These are phyloP conservation scores for Nicotiana knightiana DNA, from an alignment of 257 asterid species.

Conservation along the genomic window DNA sequence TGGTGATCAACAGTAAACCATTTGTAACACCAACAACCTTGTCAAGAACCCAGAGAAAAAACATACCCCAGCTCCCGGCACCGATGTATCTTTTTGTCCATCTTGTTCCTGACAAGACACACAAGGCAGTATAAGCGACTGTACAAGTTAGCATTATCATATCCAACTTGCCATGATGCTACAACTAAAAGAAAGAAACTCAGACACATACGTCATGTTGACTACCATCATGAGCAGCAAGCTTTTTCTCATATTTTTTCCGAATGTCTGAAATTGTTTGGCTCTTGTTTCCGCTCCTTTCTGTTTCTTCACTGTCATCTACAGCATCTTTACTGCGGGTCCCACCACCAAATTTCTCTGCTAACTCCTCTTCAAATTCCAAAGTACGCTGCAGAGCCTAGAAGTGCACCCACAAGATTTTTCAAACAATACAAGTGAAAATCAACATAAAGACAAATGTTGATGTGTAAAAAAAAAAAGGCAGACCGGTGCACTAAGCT, in stretches of 20 bases:
- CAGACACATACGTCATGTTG: conserved; percentile 57
- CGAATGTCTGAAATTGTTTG: conserved; percentile 79
- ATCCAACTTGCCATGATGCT: conserved; percentile 4
- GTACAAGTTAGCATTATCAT: not conserved
- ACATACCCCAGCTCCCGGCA: conserved; percentile 93
- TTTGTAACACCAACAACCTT: conserved; percentile 8
- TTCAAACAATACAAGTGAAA: not conserved
- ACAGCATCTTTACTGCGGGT: conserved; percentile 56
- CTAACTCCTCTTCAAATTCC: conserved; percentile 98
- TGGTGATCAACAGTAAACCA: not conserved
- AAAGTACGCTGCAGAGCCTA: conserved; percentile 94
- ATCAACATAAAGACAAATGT: not conserved
- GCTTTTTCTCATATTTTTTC: conserved; percentile 92
- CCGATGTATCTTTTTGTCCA: conserved; percentile 64
- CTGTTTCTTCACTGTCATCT: conserved; percentile 56
- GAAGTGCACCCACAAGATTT: conserved; percentile 3
- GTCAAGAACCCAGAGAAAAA: not conserved
- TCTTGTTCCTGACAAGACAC: conserved; percentile 52
- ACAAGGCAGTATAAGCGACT: conserved; percentile 12
- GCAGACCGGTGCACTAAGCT: too few species aligned
- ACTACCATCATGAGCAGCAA: conserved; percentile 74
- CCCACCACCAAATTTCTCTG: conserved; percentile 95
- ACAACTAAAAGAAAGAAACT: conserved; percentile 14
- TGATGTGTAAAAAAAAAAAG: not conserved
- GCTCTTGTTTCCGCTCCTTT: conserved; percentile 44